Base-by-base conservation (phyloP, 208 protist species). In the Zelonia costaricensis region DNA sequence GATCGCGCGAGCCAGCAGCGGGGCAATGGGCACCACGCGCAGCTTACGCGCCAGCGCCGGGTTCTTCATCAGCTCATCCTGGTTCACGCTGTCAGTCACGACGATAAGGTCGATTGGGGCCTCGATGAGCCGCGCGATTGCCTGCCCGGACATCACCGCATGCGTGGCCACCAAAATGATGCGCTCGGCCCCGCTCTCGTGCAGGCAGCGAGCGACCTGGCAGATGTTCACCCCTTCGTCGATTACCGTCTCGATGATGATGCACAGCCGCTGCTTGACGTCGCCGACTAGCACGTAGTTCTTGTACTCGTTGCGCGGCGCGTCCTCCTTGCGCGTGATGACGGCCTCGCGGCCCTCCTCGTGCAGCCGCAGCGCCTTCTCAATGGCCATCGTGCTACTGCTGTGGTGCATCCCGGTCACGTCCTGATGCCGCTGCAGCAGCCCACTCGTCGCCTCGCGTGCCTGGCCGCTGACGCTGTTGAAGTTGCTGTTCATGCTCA, bases 31-130 rank as follows among this genome's bases (percentile, higher is more conserved):
- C 33, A 96, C 74, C 12, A 96, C 74, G 12, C 90, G 84, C 10
- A 96, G 74, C 67, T 93, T 93, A 4, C 69, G 65, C 25, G 88
- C 88, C n/a, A 94, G 62, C 22, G 46, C 44, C 22, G 90, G 79
- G 33, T 82, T 80, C 27, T 69, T 74, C 76, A 96, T 78, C 23
- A 80, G 53, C 31, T 75, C 79, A 56, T 94, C 87, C 65, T 93
- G 90, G 31, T 88, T 80, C 2, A 96, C 72, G 51, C 80, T 92
- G 56, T 96, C 90, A 3, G 85, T 91, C 15, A 92, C 84, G 25
- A 96, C 67, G 27, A 92, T 76, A 8, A 91, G 65, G 10, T 93
- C 86, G 54, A 96, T 87, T 4, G 90, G 90, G 15, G 83, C 72
- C 7, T 84, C 59, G 12, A 83, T 66, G n/a, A 96, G 70, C 36